Evolutionary conservation across 176 grass and related monocot species (phyloP).

Genomic region (Zoysia pacifica): DNA sequence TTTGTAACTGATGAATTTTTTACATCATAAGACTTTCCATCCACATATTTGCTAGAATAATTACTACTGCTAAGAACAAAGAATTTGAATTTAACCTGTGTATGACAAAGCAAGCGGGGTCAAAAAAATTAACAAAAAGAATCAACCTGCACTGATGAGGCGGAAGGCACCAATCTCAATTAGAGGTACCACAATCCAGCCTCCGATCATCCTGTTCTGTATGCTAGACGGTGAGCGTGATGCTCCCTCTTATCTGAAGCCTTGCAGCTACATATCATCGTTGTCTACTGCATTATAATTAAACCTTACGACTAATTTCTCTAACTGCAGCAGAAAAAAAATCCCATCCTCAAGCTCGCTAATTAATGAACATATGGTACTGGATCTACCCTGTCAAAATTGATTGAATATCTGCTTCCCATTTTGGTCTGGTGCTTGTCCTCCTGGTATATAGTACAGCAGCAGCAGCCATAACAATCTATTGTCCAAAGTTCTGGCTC

Average conservation of each 20-base stretch:
- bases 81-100: slow-evolving; percentile 71
- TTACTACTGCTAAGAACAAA: slow-evolving; percentile 75
- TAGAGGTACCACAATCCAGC: slow-evolving; percentile 44
- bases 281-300: slow-evolving; percentile 56
- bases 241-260: slow-evolving; percentile 57
- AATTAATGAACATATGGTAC: slow-evolving; percentile 66
- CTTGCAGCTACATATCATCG: slow-evolving; percentile 28
- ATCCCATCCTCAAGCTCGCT: slow-evolving; percentile 49
- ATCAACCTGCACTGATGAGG: slow-evolving; percentile 56
- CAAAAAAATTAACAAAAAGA: slow-evolving; percentile 59
- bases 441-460: slow-evolving; percentile 60
- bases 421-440: slow-evolving; percentile 23
- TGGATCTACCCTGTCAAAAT: slow-evolving; percentile 72
- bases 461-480: slow-evolving; percentile 51
- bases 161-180: slow-evolving; percentile 54
- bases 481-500: slow-evolving; percentile 40
- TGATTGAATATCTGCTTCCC: slow-evolving; percentile 48
- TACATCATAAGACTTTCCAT: slow-evolving; percentile 49
- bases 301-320: slow-evolving; percentile 50
- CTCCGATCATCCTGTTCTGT: slow-evolving; percentile 43
- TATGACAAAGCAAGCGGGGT: slow-evolving; percentile 49
- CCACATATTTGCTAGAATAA: slow-evolving; percentile 46
- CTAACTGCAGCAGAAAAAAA: slow-evolving; percentile 58
- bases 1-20: slow-evolving; percentile 21
- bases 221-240: slow-evolving; percentile 46